These are phyloP conservation scores for Solanum corneliomulleri DNA, from an alignment of 257 asterid genomes.

Conservation along the genomic window DNA sequence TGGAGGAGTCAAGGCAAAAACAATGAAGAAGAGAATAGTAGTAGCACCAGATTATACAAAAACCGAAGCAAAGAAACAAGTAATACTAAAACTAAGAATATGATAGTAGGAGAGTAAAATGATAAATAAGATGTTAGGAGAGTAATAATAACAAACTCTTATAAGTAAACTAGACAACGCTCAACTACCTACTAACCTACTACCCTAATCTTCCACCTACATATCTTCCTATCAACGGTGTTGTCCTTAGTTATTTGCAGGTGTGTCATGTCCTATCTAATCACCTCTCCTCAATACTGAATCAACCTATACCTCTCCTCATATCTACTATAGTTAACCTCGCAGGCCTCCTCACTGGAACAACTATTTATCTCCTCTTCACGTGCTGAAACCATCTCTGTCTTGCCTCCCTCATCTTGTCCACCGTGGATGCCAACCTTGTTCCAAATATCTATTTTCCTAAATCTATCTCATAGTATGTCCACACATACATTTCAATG, in stretches of 20 bases:
- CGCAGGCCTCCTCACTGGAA: background rate
- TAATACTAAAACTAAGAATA: background rate
- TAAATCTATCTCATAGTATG: background rate
- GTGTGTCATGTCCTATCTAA: background rate
- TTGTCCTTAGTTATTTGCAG: background rate
- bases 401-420: background rate
- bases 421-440: background rate
- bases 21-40: background rate
- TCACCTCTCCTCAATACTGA: background rate
- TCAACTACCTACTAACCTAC: background rate
- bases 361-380: background rate
- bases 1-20: background rate
- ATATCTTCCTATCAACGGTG: background rate
- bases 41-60: background rate
- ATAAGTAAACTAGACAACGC: background rate
- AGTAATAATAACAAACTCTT: background rate
- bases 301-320: background rate
- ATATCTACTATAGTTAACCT: background rate
- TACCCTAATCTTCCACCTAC: background rate
- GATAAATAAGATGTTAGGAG: background rate
- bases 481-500: background rate
- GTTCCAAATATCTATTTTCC: background rate
- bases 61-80: background rate
- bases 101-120: background rate
- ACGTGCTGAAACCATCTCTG: background rate